Base-by-base conservation (phyloP, 495 filamentous ascomycete species). In the Podospora pseudoanserina region DNA sequence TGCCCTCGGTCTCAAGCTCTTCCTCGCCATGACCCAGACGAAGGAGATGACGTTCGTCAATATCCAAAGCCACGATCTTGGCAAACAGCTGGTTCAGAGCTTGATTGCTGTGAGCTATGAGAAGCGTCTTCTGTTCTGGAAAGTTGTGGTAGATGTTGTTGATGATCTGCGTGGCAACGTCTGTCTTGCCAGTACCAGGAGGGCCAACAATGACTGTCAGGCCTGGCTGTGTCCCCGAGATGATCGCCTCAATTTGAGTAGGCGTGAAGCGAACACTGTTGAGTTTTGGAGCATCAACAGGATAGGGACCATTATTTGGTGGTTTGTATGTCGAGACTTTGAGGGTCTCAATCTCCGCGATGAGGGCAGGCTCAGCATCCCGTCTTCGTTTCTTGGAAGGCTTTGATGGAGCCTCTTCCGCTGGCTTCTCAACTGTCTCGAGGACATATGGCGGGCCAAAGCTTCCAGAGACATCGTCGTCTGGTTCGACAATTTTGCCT, bases 101-200 rank as follows among this genome's bases (percentile, higher is more conserved):
- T 75, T 99, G 95, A 73, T 99, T 99, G 78, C 93, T 97, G 78
- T 98, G 95, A 13, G 95, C 96, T 70, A 99, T 89, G 54, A 99
- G 87, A 27, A 99, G 81, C 0, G 94, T 99, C 57, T 93, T 89
- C 76, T 99, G 93, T 28, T 85, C 83, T 18, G 96, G 95, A 76
- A 97, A 98, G 79, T 97, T 95, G 81, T 97, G 96, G 77, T 98
- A 99, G 64, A 99, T 91, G 75, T 97, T 97, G 84, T 92, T 97
- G 80, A 99, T 98, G 70, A 98, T 96, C 77, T 99, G 95, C 3
- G 94, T 97, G 28, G 92, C 93, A 65, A 99, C 96, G 79, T 99
- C 95, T 30, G 95, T 99, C 81, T 99, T 99, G 67, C 95, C 95
- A 3, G 95, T 99, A 16, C 95, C 95, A 9, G 95, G 95, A 55